Percentiles rank a stretch among this genome's conserved stretches.
phyloP scores from a whole-genome alignment of 345 rosid species.

The Lagerstroemia speciosa region DNA sequence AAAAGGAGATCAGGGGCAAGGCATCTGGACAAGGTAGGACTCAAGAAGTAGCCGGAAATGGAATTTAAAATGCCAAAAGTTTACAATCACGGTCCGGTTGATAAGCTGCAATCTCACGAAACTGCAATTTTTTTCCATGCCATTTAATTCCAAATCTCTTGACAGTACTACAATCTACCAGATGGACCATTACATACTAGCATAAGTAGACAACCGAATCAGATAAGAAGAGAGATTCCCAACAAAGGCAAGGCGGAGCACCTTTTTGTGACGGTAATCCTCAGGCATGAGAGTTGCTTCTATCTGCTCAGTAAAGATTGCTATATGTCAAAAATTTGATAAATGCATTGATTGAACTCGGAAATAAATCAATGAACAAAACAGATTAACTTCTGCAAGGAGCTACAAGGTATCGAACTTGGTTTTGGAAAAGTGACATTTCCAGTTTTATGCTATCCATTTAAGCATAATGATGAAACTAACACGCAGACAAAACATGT shows the following conservation, averaged over 20 bases:
- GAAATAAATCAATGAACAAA: background rate
- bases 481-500: background rate
- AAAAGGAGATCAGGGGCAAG: background rate
- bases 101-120: background rate
- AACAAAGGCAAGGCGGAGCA: conserved; percentile 8
- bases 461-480: background rate
- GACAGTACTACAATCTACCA: background rate
- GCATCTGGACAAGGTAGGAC: background rate
- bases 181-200: background rate
- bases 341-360: background rate
- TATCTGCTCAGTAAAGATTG: conserved; percentile 31
- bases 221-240: background rate
- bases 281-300: conserved; percentile 85
- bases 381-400: background rate
- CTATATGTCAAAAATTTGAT: background rate
- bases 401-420: background rate
- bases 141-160: background rate
- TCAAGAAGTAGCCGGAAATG: background rate
- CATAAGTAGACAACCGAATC: background rate
- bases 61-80: background rate
- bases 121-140: background rate
- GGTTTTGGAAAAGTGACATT: background rate
- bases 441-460: background rate
- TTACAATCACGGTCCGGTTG: too few relatives aligned
- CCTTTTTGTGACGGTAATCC: conserved; percentile 82